phyloP scores from a whole-genome alignment of 192 early-diverging fungal genomes.

The Coemansia umbellata region DNA sequence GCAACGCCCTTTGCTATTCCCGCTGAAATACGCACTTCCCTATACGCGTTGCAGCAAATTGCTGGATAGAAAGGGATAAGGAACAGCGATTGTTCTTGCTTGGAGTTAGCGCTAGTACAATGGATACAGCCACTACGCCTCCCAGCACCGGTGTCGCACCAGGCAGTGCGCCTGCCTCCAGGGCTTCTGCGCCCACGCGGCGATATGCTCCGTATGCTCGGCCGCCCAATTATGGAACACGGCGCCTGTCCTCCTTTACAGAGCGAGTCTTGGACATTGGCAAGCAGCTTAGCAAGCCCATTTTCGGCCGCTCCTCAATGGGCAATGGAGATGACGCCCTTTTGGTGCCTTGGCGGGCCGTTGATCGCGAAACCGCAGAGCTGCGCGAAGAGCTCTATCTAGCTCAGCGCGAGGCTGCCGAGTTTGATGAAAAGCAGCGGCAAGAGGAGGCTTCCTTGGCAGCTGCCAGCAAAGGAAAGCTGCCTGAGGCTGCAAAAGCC shows the following conservation, averaged over 20 bases:
- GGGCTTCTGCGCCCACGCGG: not conserved
- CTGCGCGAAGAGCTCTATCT: conserved; percentile 25
- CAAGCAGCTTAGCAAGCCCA: conserved; percentile 25
- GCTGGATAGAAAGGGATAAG: too few species aligned
- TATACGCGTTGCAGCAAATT: too few species aligned
- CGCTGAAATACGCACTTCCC: too few species aligned
- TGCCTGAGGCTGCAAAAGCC: not conserved
- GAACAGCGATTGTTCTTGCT: too few species aligned
- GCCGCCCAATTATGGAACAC: conserved; percentile 6
- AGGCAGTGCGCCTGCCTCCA: conserved; percentile 1
- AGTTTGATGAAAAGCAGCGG: conserved; percentile 3
- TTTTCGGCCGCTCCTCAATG: conserved; percentile 10
- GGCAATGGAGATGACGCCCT: conserved; percentile 20
- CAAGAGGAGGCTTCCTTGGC: not conserved
- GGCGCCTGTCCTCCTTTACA: conserved; percentile 9
- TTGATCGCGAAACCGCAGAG: conserved; percentile 35
- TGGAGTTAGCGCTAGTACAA: too few species aligned
- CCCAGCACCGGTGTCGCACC: not conserved
- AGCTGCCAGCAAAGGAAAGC: not conserved
- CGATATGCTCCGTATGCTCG: conserved; percentile 31
- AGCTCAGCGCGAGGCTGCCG: conserved; percentile 11
- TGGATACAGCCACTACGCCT: not conserved
- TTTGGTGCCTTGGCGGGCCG: conserved; percentile 44
- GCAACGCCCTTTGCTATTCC: too few species aligned
- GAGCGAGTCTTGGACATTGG: conserved; percentile 25